A percentile compares a stretch with the other conserved stretches of the same genome.
Conservation (phyloP, 805 yeast species). For the Starmera caribaea region DNA sequence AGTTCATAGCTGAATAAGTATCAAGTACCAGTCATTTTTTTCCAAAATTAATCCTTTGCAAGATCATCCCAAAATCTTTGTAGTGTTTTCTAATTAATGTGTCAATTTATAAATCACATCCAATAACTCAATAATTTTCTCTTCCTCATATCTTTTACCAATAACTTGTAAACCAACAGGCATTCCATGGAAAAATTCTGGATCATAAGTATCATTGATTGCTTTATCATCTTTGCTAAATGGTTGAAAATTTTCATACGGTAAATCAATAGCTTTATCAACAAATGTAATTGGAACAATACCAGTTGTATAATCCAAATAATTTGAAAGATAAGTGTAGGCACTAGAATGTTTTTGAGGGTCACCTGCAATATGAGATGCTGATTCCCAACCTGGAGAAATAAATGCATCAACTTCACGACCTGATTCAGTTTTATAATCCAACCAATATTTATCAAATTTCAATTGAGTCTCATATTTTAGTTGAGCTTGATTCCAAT, state of each 20-base stretch:
- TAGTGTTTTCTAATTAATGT: not conserved
- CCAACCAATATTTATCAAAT: conserved; percentile 25
- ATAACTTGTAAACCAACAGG: conserved; percentile 45
- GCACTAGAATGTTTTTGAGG: conserved; percentile 15
- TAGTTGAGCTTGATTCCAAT: conserved; percentile 24
- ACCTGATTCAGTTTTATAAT: conserved; percentile 23
- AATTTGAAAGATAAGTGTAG: conserved; percentile 29
- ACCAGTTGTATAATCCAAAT: conserved; percentile 25
- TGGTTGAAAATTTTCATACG: conserved; percentile 12
- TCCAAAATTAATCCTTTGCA: too few relatives aligned
- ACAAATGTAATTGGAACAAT: conserved; percentile 33
- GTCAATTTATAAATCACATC: conserved; percentile 10
- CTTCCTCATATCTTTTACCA: conserved; percentile 44
- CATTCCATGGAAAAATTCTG: conserved; percentile 18
- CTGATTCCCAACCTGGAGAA: conserved; percentile 27
- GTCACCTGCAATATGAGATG: conserved; percentile 23
- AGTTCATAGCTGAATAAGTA: too few relatives aligned
- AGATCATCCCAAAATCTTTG: too few relatives aligned
- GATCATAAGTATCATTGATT: conserved; percentile 27
- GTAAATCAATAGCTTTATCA: conserved; percentile 21
- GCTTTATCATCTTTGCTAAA: conserved; percentile 20
- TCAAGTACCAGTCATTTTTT: too few relatives aligned
- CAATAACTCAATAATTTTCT: conserved; percentile 34
- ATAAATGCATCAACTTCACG: conserved; percentile 32
- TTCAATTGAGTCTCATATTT: conserved; percentile 22